A percentile compares a stretch with the other conserved stretches of the same genome.
Evolutionary conservation across 306 rosid genomes (phyloP).

Genomic region (Cicer pinnatifidum): DNA sequence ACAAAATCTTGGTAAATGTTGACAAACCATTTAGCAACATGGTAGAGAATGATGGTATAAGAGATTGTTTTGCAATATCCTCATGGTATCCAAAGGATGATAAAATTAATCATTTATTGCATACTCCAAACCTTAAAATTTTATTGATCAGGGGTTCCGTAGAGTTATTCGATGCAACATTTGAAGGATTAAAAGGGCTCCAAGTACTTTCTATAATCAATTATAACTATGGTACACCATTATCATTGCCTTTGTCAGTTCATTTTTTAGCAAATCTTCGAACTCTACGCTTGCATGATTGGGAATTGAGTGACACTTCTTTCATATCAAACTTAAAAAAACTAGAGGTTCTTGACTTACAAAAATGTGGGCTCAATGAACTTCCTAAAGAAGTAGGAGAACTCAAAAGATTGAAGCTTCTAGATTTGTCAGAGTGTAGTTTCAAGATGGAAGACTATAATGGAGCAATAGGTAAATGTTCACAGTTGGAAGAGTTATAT

Average conservation of each 20-base stretch:
- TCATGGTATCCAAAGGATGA: background rate
- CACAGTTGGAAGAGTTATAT: conserved; percentile 41
- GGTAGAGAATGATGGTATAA: conserved; percentile 6
- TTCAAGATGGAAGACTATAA: background rate
- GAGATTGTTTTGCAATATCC: conserved; percentile 37
- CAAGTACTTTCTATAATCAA: conserved; percentile 30
- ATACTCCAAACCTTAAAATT: conserved; percentile 41
- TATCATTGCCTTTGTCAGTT: conserved; percentile 17
- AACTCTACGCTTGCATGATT: background rate
- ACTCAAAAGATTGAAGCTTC: background rate
- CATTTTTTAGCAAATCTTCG: conserved; percentile 22
- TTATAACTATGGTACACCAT: background rate
- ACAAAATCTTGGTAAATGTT: conserved; percentile 29
- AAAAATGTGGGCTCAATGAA: background rate
- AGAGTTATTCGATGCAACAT: background rate
- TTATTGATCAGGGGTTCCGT: background rate
- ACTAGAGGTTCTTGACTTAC: conserved; percentile 41
- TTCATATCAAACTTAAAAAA: background rate
- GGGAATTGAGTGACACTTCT: conserved; percentile 21
- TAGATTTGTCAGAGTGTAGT: background rate
- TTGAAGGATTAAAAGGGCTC: conserved; percentile 28
- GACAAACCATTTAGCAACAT: background rate
- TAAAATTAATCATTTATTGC: background rate
- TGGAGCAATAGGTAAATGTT: conserved; percentile 33
- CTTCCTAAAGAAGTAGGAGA: background rate